These are phyloP conservation scores for Heliocybe sulcata DNA, from an alignment of 1,284 basidiomycete species.

Conservation along the genomic window DNA sequence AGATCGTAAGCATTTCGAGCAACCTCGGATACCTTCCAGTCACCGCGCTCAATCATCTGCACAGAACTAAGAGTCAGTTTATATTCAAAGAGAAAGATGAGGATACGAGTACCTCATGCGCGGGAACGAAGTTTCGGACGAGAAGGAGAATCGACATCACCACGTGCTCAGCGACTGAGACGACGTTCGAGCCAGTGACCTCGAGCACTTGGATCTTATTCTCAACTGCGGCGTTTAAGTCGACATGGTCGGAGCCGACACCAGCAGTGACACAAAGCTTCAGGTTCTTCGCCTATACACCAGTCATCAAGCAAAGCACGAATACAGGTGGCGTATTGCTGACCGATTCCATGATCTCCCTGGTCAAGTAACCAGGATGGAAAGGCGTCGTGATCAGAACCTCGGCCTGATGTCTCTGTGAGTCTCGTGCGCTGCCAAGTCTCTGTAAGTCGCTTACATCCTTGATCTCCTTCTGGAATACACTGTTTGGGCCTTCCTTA, in stretches of 20 bases:
- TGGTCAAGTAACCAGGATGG: conserved; percentile 87
- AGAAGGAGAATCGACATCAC: conserved; percentile 80
- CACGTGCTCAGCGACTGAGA: conserved; percentile 89
- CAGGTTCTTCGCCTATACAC: conserved; percentile 75
- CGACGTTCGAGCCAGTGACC: conserved; percentile 77
- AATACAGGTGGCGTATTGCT: conserved; percentile 1
- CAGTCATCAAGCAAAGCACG: background rate
- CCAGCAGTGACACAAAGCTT: conserved; percentile 92
- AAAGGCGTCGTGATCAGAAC: conserved; percentile 89
- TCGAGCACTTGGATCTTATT: conserved; percentile 58
- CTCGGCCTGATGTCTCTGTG: conserved; percentile 37
- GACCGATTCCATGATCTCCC: conserved; percentile 67
- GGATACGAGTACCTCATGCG: conserved; percentile 44
- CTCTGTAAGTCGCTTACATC: conserved; percentile 47
- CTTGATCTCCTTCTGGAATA: conserved; percentile 83
- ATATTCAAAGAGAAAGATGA: background rate
- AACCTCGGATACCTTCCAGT: conserved; percentile 81
- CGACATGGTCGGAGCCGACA: conserved; percentile 92
- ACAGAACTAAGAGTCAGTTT: background rate
- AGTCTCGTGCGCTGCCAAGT: background rate
- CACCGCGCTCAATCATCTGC: conserved; percentile 77
- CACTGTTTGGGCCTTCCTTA: conserved; percentile 84
- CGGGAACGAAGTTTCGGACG: conserved; percentile 82
- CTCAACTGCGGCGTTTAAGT: conserved; percentile 85
- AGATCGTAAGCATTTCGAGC: conserved; percentile 84